Base-by-base conservation (phyloP, 1,284 basidiomycete species). In the Ustilago bromivora region DNA sequence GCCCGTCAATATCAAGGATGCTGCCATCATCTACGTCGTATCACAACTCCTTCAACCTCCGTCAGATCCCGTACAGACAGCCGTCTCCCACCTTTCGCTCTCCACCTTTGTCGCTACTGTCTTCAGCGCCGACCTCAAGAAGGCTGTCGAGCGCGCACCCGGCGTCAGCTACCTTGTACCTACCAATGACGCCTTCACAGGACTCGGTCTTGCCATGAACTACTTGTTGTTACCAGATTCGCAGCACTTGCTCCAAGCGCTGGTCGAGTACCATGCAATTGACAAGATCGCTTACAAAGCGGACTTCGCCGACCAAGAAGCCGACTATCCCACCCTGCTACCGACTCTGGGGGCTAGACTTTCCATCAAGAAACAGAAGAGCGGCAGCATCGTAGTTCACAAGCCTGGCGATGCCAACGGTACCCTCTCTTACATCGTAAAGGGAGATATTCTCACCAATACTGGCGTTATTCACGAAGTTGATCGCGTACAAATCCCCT, bases 381-480 rank as follows among this genome's bases (percentile, higher is more conserved):
- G 70, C 31, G 82, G 82, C n/a, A 51, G 41, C 15, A 64, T 84
- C 38, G 41, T 75, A 15, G 71, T 82, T 28, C 71, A 54, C 52
- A 67, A 57, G 47, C 46, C 59, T 4, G 73, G 65, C 10, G 49
- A 63, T 4, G 31, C 54, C 7, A 69, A 72, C 12, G 71, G 63
- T 23, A 55, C 63, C 35, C 23, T 47, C 12, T 66, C 69, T 19
- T 57, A 60, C n/a, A 71, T 89, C 49, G 79, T 85, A 19, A 82
- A 85, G 31, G 75, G 74, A 2, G 91, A 98, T 84, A 88, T 91
- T 41, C 89, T 94, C 61, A 96, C 96, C 0, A 89, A 91, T 74
- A 98, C 96, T 2, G 96, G 97, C 13, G 94, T 93, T 23, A 90
- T 98, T 54, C 96, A 99, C 85, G 92, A 94, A 80, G 88, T 98